Conservation (phyloP, 2,329 filamentous ascomycete genomes). For the Periconia digitata region DNA sequence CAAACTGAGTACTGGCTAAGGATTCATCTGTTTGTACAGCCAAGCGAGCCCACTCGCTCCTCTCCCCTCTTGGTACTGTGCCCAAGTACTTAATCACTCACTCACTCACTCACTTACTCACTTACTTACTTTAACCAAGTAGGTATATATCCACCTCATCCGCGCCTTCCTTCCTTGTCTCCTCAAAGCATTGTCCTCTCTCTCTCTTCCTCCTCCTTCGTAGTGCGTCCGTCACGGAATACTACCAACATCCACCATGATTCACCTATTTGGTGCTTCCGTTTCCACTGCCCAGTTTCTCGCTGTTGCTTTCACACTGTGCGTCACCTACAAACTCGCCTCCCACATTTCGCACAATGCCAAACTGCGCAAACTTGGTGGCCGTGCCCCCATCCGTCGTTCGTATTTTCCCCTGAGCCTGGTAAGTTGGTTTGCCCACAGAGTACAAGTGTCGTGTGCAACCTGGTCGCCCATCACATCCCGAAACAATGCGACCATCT, state of each 20-base stretch:
- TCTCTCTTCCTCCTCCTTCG: not conserved
- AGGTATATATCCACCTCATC: not conserved
- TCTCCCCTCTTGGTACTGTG: too few species aligned
- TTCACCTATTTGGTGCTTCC: slow-evolving; percentile 16
- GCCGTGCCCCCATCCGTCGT: slow-evolving; percentile 45
- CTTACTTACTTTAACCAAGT: too few species aligned
- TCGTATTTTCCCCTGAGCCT: slow-evolving; percentile 55
- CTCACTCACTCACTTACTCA: too few species aligned
- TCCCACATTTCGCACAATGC: slow-evolving; percentile 31
- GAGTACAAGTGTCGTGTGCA: not conserved
- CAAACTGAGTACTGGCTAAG: too few species aligned
- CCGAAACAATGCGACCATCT: not conserved
- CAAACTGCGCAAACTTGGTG: slow-evolving; percentile 47
- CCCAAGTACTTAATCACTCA: too few species aligned
- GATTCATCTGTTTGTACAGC: too few species aligned
- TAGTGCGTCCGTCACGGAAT: too few species aligned
- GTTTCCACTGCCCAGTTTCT: slow-evolving; percentile 26
- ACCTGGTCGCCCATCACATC: not conserved
- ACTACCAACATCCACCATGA: slow-evolving; percentile 18
- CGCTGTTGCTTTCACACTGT: slow-evolving; percentile 20
- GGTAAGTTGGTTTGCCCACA: too few species aligned
- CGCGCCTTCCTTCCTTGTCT: not conserved
- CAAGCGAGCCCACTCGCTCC: too few species aligned
- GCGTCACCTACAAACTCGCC: slow-evolving; percentile 19
- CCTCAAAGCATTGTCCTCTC: not conserved